Conservation (phyloP, 2,329 filamentous ascomycete species). For the Stemphylium lycopersici region DNA sequence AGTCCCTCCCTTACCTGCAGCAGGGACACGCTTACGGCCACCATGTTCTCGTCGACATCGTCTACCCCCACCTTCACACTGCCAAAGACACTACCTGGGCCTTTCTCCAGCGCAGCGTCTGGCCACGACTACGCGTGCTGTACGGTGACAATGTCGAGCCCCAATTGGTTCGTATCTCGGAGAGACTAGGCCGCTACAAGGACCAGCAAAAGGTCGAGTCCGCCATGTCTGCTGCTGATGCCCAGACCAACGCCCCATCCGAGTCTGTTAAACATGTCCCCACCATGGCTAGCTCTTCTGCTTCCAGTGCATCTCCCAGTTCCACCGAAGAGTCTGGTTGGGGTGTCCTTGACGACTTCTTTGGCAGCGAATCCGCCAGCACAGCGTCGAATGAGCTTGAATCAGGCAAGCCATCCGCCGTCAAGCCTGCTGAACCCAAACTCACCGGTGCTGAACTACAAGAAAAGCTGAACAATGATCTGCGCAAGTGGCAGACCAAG, state of each 20-base stretch:
- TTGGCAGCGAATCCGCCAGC: constrained; percentile 34
- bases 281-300: constrained; percentile 28
- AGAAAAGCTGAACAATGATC: constrained; percentile 74
- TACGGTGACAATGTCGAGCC: constrained; percentile 95
- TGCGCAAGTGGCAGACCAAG: constrained; percentile 85
- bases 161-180: constrained; percentile 88
- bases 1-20: constrained; percentile 74
- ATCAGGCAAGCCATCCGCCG: constrained; percentile 18
- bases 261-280: constrained; percentile 27
- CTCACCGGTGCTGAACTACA: constrained; percentile 53
- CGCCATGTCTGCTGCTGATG: constrained; percentile 61
- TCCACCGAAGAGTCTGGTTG: constrained; percentile 35
- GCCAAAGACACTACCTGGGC: constrained; percentile 71
- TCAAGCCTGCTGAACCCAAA: constrained; percentile 28
- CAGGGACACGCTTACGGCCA: constrained; percentile 72
- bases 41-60: constrained; percentile 70
- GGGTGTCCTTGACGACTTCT: constrained; percentile 39
- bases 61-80: constrained; percentile 74
- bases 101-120: constrained; percentile 78
- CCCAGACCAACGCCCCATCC: constrained; percentile 24
- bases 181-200: constrained; percentile 80
- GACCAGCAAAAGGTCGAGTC: constrained; percentile 68
- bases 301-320: constrained; percentile 25
- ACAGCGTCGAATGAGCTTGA: constrained; percentile 26
- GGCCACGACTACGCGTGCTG: constrained; percentile 78